Conservation (phyloP, 352 stramenopile genomes). For the Phytophthora foliorum region DNA sequence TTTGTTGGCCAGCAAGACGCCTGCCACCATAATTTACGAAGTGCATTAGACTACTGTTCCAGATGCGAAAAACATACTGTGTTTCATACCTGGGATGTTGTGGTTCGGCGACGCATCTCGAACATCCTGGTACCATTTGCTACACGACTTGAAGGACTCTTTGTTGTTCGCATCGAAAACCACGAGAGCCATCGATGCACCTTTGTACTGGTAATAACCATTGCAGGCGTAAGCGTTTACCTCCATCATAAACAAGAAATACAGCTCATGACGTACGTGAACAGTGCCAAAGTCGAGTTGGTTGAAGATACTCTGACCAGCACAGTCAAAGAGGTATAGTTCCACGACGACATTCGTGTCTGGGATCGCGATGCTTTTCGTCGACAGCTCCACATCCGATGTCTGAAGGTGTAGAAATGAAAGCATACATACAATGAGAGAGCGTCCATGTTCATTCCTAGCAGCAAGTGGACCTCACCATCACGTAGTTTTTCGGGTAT, state of each 20-base stretch:
- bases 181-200: slow-evolving; percentile 77
- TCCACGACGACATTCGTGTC: slow-evolving; percentile 93
- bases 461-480: slow-evolving; percentile 56
- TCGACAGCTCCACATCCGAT: slow-evolving; percentile 90
- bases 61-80: too few species aligned
- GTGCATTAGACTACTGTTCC: background rate
- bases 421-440: background rate
- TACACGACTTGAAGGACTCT: slow-evolving; percentile 87
- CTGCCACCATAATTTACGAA: slow-evolving; percentile 23
- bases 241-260: background rate
- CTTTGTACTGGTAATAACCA: slow-evolving; percentile 60
- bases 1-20: slow-evolving; percentile 83
- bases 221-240: background rate
- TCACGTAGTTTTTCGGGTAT: slow-evolving; percentile 96
- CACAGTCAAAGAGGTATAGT: slow-evolving; percentile 95
- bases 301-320: slow-evolving; percentile 95
- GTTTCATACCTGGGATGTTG: slow-evolving; percentile 69
- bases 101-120: slow-evolving; percentile 76
- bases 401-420: slow-evolving; percentile 58
- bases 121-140: slow-evolving; percentile 88
- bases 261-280: slow-evolving; percentile 50
- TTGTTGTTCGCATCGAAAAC: slow-evolving; percentile 91
- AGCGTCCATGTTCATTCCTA: background rate
- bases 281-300: slow-evolving; percentile 91
- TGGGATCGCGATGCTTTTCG: slow-evolving; percentile 91